Base-by-base conservation (phyloP, 148 eudicot species). In the Vaccinium darrowii region DNA sequence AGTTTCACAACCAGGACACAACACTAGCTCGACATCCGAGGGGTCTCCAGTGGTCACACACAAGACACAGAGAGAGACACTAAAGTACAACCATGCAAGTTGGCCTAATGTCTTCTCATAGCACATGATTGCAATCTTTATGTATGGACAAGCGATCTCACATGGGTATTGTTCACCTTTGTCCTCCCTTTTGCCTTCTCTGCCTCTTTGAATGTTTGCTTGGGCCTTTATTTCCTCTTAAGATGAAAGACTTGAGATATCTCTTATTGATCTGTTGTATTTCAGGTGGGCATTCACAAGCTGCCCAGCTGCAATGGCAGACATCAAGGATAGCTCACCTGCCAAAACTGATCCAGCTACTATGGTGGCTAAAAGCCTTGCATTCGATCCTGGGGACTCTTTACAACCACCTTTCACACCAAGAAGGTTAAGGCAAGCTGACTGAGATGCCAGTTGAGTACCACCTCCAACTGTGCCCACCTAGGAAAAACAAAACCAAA, bases 391-490 rank as follows among this genome's bases (percentile, higher is more conserved):
- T 13, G 91, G 86, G 1, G 79, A 63, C 9, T 85, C 91, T 16
- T 57, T 80, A 80, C 56, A 79, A 15, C 87, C 86, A 63, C 91
- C 91, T 73, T 89, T 87, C 81, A 89, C 87, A 8, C 91, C 91
- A 1, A 89, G 84, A 8, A 89, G 85, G 86, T 89, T 87, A 18
- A 89, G 78, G 82, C 91, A 89, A 2, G 91, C 91, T 14, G 91
- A 84, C 73, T 89, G 90, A 15, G 89, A 87, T 30, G 90, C 89
- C 18, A 89, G 86, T 60, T 89, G 88, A 33, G 90, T 89, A 7
- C 90, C 90, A 27, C 90, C 91, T 84, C 89, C 89, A 63, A 89
- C 76, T 21, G 90, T 89, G 15, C 90, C 90, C 77, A 89, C 90
- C 90, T 89, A 63, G 12, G 51, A 49, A 13, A 33, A 51, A 39